phyloP scores from a whole-genome alignment of 139 green algal genomes.

The Tetradesmus lagerheimii region DNA sequence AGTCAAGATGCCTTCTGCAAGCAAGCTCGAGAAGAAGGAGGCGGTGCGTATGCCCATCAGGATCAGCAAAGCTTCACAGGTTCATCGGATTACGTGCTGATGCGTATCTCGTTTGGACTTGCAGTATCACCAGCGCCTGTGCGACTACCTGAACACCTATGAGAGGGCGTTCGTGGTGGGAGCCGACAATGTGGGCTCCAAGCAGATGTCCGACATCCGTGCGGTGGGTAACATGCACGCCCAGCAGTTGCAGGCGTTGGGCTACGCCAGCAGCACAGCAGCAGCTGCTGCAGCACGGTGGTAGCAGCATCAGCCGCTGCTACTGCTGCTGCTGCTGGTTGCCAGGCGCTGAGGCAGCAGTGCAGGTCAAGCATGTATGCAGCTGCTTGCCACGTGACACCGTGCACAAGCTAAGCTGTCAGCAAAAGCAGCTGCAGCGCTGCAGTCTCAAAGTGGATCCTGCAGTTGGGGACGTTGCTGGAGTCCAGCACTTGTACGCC shows the following conservation, averaged over 20 bases:
- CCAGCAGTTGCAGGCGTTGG: neutral
- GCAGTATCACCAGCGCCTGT: constrained; percentile 92
- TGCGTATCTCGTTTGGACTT: neutral
- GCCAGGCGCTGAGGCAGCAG: neutral
- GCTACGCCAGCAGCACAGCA: neutral
- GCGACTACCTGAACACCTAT: constrained; percentile 84
- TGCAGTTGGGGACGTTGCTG: neutral
- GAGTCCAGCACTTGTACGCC: too few relatives aligned
- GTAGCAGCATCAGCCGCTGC: neutral
- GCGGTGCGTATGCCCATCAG: constrained; percentile 60
- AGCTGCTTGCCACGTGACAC: neutral
- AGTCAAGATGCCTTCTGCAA: constrained; percentile 77
- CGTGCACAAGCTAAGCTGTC: neutral
- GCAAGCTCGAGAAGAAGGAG: constrained; percentile 82
- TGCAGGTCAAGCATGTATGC: neutral
- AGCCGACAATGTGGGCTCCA: constrained; percentile 99
- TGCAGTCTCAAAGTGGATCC: too few relatives aligned
- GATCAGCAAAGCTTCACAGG: neutral
- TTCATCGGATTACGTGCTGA: neutral
- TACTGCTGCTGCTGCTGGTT: neutral
- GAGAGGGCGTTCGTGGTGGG: constrained; percentile 93
- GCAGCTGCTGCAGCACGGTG: neutral
- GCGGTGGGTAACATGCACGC: constrained; percentile 63
- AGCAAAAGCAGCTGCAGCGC: neutral
- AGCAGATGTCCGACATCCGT: constrained; percentile 99